Conservation (phyloP, 2,329 filamentous ascomycete genomes). For the Alternaria longipes region DNA sequence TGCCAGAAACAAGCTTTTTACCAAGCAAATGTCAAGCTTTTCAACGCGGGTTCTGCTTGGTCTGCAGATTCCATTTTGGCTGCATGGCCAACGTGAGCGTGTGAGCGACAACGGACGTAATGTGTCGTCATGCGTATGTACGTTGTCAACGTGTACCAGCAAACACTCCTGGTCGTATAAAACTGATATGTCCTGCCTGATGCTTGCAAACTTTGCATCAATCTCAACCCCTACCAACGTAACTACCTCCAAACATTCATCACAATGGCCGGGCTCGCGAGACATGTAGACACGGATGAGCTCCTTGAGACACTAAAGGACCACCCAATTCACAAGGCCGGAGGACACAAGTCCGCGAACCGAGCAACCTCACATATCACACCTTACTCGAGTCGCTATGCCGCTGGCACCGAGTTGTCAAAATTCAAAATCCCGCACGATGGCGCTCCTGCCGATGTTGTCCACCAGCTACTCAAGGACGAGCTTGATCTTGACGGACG, state of each 20-base stretch:
- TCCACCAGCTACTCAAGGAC: slow-evolving; percentile 67
- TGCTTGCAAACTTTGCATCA: neutral
- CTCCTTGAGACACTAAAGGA: slow-evolving; percentile 64
- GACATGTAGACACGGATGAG: slow-evolving; percentile 62
- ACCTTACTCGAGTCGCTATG: slow-evolving; percentile 66
- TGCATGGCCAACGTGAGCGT: neutral
- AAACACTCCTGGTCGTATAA: neutral
- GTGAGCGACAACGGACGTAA: slow-evolving; percentile 9
- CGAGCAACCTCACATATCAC: slow-evolving; percentile 61
- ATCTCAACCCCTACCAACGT: neutral
- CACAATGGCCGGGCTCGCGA: slow-evolving; percentile 60
- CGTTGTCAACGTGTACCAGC: slow-evolving; percentile 11
- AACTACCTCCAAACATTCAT: neutral
- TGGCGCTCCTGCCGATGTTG: slow-evolving; percentile 68
- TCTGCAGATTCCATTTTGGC: slow-evolving; percentile 3
- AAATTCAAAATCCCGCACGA: slow-evolving; percentile 68
- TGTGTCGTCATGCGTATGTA: slow-evolving; percentile 24
- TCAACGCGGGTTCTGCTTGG: neutral
- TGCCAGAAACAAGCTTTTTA: slow-evolving; percentile 40
- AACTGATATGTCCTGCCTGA: neutral
- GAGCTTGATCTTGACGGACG: slow-evolving; percentile 55
- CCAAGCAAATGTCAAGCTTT: slow-evolving; percentile 44
- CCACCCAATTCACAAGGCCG: slow-evolving; percentile 52
- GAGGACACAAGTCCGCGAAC: slow-evolving; percentile 46
- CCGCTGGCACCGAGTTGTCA: slow-evolving; percentile 63